phyloP scores from a whole-genome alignment of 257 asterid species.

The Cruciata laevipes region DNA sequence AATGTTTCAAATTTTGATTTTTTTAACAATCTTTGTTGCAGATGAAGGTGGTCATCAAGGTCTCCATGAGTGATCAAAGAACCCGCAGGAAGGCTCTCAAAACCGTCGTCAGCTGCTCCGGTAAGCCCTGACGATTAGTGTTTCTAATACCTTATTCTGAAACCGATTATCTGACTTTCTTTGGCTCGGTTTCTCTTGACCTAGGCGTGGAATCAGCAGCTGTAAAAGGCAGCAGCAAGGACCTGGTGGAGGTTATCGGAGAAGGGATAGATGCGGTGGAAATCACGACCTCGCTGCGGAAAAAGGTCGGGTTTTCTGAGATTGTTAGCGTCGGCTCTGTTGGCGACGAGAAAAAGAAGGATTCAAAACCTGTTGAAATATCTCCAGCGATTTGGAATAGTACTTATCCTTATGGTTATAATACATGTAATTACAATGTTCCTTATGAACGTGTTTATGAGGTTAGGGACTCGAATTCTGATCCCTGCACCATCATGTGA shows the following conservation, averaged over 20 bases:
- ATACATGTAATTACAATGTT: not conserved
- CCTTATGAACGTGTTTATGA: not conserved
- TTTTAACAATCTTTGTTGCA: slow-evolving; percentile 21
- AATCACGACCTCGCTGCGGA: slow-evolving; percentile 36
- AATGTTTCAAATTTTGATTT: not conserved
- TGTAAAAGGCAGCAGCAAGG: slow-evolving; percentile 30
- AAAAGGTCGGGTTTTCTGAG: slow-evolving; percentile 44
- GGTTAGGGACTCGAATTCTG: slow-evolving; percentile 1
- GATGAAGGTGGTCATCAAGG: slow-evolving; percentile 48
- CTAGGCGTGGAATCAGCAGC: slow-evolving; percentile 43
- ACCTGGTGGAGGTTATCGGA: slow-evolving; percentile 48
- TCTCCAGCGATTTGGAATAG: not conserved
- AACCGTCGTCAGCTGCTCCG: not conserved
- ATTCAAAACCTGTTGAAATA: not conserved
- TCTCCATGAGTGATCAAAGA: slow-evolving; percentile 33
- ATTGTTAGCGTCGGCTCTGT: slow-evolving; percentile 30
- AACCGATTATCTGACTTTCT: not conserved
- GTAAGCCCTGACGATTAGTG: not conserved
- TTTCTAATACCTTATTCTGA: not conserved
- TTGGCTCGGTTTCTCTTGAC: not conserved
- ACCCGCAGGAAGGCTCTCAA: slow-evolving; percentile 41
- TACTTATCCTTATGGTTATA: not conserved
- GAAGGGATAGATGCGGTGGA: slow-evolving; percentile 49
- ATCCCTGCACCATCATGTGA: slow-evolving; percentile 13
- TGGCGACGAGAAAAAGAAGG: not conserved